These are phyloP conservation scores for Paecilomyces variotii DNA, from an alignment of 2,329 filamentous ascomycete species.

Conservation along the genomic window DNA sequence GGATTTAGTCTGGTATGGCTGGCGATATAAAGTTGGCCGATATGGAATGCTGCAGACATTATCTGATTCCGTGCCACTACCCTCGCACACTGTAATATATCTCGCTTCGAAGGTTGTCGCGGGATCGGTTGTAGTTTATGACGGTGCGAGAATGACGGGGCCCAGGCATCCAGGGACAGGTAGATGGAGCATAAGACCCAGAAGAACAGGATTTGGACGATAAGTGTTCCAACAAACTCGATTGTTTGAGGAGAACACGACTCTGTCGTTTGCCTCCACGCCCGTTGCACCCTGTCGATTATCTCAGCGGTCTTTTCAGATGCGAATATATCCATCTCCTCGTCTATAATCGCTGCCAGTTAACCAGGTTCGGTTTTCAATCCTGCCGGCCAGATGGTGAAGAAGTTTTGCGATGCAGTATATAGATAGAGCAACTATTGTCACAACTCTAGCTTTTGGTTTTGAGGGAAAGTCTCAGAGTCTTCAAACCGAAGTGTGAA, in stretches of 20 bases:
- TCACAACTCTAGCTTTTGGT: background rate
- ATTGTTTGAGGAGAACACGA: background rate
- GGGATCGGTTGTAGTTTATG: slow-evolving; percentile 50
- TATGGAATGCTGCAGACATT: slow-evolving; percentile 31
- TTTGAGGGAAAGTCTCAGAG: background rate
- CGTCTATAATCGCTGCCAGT: background rate
- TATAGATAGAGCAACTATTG: background rate
- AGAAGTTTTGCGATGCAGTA: background rate
- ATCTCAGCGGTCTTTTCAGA: background rate
- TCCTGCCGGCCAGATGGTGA: background rate
- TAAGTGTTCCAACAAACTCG: background rate
- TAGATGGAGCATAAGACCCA: slow-evolving; percentile 20
- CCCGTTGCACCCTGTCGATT: background rate
- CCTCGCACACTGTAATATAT: slow-evolving; percentile 38
- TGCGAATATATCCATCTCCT: background rate
- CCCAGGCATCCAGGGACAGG: slow-evolving; percentile 35
- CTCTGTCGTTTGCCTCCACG: background rate
- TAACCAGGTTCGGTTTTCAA: background rate
- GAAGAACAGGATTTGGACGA: background rate
- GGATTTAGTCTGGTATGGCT: slow-evolving; percentile 10
- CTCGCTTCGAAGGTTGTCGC: slow-evolving; percentile 40
- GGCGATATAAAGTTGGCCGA: slow-evolving; percentile 12
- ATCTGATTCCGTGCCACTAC: slow-evolving; percentile 44
- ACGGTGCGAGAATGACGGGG: slow-evolving; percentile 41
- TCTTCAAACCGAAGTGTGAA: background rate